phyloP scores from a whole-genome alignment of 1,284 basidiomycete species.

The Cronartium ribicola region DNA sequence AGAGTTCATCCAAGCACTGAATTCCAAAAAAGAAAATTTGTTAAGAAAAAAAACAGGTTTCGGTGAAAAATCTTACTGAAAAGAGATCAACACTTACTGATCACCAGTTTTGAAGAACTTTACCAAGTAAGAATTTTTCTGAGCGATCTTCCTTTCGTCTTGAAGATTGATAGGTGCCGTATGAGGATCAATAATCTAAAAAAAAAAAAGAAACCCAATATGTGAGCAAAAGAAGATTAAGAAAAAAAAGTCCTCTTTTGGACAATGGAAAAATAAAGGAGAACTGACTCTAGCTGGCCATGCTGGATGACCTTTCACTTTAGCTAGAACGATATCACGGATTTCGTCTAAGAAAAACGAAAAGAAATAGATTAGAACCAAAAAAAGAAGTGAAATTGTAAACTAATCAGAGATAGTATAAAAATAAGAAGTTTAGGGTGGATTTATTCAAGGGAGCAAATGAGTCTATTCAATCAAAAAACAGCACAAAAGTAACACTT shows the following conservation, averaged over 20 bases:
- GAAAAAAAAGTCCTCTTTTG: background rate
- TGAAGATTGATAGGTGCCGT: constrained; percentile 26
- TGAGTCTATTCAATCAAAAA: no score
- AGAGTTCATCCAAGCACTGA: constrained; percentile 42
- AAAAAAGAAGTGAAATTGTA: background rate
- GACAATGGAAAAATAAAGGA: background rate
- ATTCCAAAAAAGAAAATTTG: no score
- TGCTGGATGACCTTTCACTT: constrained; percentile 85
- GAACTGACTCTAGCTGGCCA: constrained; percentile 57
- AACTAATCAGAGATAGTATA: background rate
- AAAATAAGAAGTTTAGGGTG: no score
- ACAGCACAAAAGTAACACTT: no score
- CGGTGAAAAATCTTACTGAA: background rate
- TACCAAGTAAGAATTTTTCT: constrained; percentile 40
- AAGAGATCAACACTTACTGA: constrained; percentile 16
- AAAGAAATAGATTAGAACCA: background rate
- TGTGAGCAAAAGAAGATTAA: background rate
- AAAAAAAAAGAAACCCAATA: background rate
- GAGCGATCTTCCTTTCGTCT: constrained; percentile 35
- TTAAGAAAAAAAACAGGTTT: background rate
- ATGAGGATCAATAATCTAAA: constrained; percentile 40
- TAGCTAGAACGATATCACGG: constrained; percentile 76
- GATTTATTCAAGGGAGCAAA: no score
- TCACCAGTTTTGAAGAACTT: constrained; percentile 41
- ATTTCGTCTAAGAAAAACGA: background rate